A percentile compares a stretch with the other conserved stretches of the same genome.
These are phyloP conservation scores for Globisporangium apiculatum DNA, from an alignment of 352 stramenopile species.

Conservation along the genomic window DNA sequence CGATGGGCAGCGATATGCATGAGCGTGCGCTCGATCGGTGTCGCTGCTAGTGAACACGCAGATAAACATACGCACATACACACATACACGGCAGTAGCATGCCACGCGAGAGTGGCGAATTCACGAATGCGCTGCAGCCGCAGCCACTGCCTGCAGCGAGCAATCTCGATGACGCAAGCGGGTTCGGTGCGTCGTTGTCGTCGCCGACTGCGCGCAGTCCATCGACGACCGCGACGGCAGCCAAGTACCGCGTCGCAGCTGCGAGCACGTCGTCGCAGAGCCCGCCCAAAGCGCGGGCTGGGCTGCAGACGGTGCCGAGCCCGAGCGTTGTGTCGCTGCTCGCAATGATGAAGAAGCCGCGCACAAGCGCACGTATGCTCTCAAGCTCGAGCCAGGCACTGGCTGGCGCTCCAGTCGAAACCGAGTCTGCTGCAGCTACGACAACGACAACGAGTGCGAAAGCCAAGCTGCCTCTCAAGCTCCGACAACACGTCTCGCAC, in stretches of 20 bases:
- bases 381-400: neutral
- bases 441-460: neutral
- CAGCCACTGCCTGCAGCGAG: neutral
- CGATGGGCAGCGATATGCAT: no score
- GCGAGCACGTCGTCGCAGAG: neutral
- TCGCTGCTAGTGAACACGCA: no score
- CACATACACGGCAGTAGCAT: neutral
- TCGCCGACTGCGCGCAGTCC: neutral
- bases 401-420: neutral
- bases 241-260: slow-evolving; percentile 6
- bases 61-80: no score
- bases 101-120: slow-evolving; percentile 7
- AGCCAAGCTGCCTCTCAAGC: slow-evolving; percentile 42
- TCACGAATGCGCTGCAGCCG: slow-evolving; percentile 3
- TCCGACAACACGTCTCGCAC: slow-evolving; percentile 38
- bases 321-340: slow-evolving; percentile 17
- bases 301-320: slow-evolving; percentile 9
- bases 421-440: neutral
- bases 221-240: no score
- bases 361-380: neutral
- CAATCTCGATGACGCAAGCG: neutral
- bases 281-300: slow-evolving; percentile 1
- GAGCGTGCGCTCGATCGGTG: no score
- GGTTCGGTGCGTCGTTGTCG: neutral
- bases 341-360: slow-evolving; percentile 21